Evolutionary conservation across 495 filamentous ascomycete species (phyloP).

Genomic region (Thozetella sp.): DNA sequence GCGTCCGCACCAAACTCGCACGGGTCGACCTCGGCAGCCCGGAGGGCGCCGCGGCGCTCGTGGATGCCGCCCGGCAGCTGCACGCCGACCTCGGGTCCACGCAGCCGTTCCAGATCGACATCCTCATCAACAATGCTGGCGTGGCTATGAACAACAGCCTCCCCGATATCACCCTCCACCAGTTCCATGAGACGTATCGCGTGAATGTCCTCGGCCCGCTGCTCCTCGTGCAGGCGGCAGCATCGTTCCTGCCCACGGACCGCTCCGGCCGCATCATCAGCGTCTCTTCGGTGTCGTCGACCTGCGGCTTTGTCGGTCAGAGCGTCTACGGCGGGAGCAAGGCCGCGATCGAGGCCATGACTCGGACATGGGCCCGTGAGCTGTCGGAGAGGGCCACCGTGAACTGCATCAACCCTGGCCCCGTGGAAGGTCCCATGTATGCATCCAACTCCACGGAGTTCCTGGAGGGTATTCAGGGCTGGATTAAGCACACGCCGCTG

Average conservation of each 20-base stretch:
- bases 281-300: conserved; percentile 69
- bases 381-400: conserved; percentile 77
- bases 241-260: conserved; percentile 72
- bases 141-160: conserved; percentile 62
- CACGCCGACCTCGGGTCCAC: conserved; percentile 22
- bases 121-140: conserved; percentile 89
- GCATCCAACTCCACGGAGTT: conserved; percentile 39
- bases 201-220: conserved; percentile 87
- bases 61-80: conserved; percentile 25
- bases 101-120: conserved; percentile 70
- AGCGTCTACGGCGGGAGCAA: conserved; percentile 88
- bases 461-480: conserved; percentile 41
- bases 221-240: conserved; percentile 72
- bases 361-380: conserved; percentile 84
- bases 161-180: conserved; percentile 54
- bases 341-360: conserved; percentile 90
- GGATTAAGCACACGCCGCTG: conserved; percentile 71
- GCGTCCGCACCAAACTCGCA: conserved; percentile 32
- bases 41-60: conserved; percentile 33
- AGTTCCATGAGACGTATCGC: conserved; percentile 72
- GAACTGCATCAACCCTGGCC: conserved; percentile 88
- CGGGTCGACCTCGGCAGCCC: conserved; percentile 46
- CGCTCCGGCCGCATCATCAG: conserved; percentile 80
- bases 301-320: conserved; percentile 69
- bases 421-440: conserved; percentile 78